phyloP scores from a whole-genome alignment of 352 stramenopile species.

The Globisporangium barbulae region DNA sequence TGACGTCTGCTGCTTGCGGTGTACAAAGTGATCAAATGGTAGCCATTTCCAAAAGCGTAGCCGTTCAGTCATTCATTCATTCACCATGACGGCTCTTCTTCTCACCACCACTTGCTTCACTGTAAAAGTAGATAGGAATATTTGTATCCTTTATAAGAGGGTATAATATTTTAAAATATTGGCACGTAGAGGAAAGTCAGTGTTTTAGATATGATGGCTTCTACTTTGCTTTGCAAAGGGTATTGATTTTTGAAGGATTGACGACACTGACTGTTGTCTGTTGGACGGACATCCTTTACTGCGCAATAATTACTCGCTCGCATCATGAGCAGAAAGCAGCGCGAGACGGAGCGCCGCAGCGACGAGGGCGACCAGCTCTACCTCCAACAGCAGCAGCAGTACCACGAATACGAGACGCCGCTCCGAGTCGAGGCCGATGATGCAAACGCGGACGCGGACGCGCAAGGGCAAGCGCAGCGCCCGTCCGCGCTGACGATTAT shows the following conservation, averaged over 20 bases:
- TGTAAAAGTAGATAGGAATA: background rate
- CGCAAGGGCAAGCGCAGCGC: background rate
- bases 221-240: background rate
- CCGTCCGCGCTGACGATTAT: slow-evolving; percentile 8
- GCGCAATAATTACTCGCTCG: background rate
- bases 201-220: background rate
- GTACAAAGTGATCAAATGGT: background rate
- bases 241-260: background rate
- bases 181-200: background rate
- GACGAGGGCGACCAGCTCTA: background rate
- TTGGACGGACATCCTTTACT: background rate
- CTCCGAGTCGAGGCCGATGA: background rate
- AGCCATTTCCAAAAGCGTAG: slow-evolving; percentile 1
- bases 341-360: background rate
- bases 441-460: background rate
- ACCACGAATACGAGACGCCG: background rate
- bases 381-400: background rate
- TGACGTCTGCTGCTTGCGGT: background rate
- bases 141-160: background rate
- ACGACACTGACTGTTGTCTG: background rate
- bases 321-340: slow-evolving; percentile 5
- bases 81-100: background rate
- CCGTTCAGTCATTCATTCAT: background rate
- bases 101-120: background rate
- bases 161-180: background rate